phyloP scores from a whole-genome alignment of 495 filamentous ascomycete species.

The Aspergillus homomorphus region DNA sequence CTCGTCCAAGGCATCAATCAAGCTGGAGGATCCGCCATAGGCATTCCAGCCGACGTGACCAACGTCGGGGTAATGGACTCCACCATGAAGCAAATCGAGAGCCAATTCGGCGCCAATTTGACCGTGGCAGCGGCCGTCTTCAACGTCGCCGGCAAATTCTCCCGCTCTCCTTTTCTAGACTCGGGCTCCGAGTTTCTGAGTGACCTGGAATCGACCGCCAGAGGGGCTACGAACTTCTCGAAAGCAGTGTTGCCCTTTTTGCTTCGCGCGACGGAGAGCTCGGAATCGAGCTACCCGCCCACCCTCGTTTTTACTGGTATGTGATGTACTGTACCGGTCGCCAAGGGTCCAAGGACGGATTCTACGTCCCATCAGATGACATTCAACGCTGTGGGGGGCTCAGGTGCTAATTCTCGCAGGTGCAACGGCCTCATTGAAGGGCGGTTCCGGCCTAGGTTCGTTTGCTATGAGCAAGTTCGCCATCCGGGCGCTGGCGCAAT shows the following conservation, averaged over 20 bases:
- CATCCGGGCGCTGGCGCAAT: constrained; percentile 61
- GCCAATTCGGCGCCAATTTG: constrained; percentile 38
- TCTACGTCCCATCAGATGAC: not conserved
- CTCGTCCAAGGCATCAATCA: constrained; percentile 60
- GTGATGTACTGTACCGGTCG: not conserved
- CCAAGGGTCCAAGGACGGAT: too few relatives aligned
- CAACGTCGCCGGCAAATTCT: constrained; percentile 61
- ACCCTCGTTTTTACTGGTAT: constrained; percentile 63
- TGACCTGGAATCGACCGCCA: constrained; percentile 40
- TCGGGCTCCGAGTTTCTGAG: constrained; percentile 53
- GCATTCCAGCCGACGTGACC: constrained; percentile 60
- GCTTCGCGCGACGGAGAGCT: constrained; percentile 39
- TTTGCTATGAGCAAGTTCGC: constrained; percentile 74
- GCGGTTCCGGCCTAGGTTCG: constrained; percentile 54
- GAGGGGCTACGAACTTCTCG: constrained; percentile 67
- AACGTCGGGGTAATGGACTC: constrained; percentile 47
- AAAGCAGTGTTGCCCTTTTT: constrained; percentile 62
- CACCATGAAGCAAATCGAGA: constrained; percentile 56
- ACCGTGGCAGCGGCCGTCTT: constrained; percentile 64
- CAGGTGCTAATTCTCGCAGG: constrained; percentile 29
- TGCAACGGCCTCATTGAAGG: constrained; percentile 67
- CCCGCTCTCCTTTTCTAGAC: constrained; percentile 66
- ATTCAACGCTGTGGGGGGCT: not conserved
- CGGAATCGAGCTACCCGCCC: constrained; percentile 50
- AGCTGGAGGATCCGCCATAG: constrained; percentile 60